Conservation (phyloP, 1,284 basidiomycete genomes). For the Moesziomyces parantarcticus region DNA sequence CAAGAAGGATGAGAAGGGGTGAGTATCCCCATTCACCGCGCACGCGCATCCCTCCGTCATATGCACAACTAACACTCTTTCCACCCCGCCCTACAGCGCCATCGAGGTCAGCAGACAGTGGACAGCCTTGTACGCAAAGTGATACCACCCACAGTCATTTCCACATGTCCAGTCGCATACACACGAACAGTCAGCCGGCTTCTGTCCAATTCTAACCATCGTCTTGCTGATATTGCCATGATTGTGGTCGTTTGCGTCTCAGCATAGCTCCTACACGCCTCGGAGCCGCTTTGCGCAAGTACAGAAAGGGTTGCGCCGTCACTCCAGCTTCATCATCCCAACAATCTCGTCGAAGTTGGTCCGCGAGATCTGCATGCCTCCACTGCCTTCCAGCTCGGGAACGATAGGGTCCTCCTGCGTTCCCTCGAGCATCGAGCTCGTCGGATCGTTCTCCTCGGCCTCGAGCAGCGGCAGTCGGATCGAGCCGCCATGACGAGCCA, state of each 20-base stretch:
- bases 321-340: slow-evolving; percentile 20
- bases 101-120: slow-evolving; percentile 64
- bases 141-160: background rate
- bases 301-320: too few relatives aligned
- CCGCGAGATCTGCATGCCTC: slow-evolving; percentile 38
- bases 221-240: too few relatives aligned
- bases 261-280: too few relatives aligned
- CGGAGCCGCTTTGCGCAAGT: too few relatives aligned
- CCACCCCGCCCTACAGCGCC: slow-evolving; percentile 35
- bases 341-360: slow-evolving; percentile 46
- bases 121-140: slow-evolving; percentile 61
- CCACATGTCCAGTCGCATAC: too few relatives aligned
- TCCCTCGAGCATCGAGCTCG: slow-evolving; percentile 13
- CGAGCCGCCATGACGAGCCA: slow-evolving; percentile 26
- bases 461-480: slow-evolving; percentile 37
- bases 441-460: slow-evolving; percentile 20
- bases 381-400: slow-evolving; percentile 44
- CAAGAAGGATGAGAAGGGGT: slow-evolving; percentile 95
- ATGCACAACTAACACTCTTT: too few relatives aligned
- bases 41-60: too few relatives aligned
- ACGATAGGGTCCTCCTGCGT: slow-evolving; percentile 50
- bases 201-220: too few relatives aligned
- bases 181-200: too few relatives aligned
- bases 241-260: too few relatives aligned
- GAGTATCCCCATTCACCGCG: slow-evolving; percentile 69